Evolutionary conservation across 2,329 filamentous ascomycete genomes (phyloP), one percentile per base, ranked within the genome.

Genomic region (Fusarium albidum): DNA sequence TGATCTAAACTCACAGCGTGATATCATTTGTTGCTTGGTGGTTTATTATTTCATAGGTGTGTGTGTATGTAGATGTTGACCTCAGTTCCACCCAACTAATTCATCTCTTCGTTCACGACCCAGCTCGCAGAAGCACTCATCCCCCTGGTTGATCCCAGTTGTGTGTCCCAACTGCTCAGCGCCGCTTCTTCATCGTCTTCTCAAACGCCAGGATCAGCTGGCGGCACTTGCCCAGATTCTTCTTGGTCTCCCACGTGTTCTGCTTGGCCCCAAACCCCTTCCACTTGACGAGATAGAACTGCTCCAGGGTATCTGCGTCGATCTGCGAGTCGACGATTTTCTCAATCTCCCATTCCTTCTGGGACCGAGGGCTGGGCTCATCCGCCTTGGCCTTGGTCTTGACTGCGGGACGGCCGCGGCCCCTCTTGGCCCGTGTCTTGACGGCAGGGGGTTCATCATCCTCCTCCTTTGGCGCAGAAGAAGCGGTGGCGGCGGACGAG

Each of bases 201-300:
- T 80, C 73, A 50, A 74, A 81, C 3, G 63, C 68, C 9, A 63
- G 61, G 27, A 82, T 59, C 1, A 76, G 56, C 3, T 61, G 58
- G 9, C 55, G 49, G 48, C 79, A 80, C 3, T 77, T 72, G 0
- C 42, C 46, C 14, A 84, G 61, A 49, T 82, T 77, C 14, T 50
- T 64, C 62, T 72, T 76, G 2, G 79, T 79, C 69, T 84, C 82
- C 83, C 82, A 85, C 0, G 81, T 83, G 52, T 78, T 82, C 1
- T 79, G 65, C 14, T 71, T 67, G 1, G 61, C 55, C 0, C 71
- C 43, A 47, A 74, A 84, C 0, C 78, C 79, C 58, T 77, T 75
- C 83, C 82, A 85, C 66, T 84, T 82, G 46, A 86, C 75, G 4
- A 71, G 55, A 64, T 80, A 85, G 62, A 76, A 67, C 55, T 75